Evolutionary conservation across 768 basidiomycete species (phyloP), one percentile per base, ranked within the genome.

Genomic region (Boletus coccyginus): DNA sequence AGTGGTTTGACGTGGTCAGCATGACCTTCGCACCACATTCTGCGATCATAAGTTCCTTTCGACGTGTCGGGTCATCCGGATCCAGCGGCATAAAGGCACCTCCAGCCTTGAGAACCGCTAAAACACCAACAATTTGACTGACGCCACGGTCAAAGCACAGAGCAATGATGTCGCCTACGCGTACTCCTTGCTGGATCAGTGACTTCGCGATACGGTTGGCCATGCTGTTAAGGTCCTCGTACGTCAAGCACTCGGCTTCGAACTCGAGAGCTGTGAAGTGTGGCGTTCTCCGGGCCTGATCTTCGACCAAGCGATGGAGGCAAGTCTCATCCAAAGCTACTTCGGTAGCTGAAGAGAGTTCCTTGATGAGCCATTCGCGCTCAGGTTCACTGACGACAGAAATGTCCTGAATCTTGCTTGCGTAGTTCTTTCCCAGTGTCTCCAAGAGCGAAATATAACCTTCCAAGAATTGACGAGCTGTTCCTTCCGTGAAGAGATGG

Each of bases 91-190:
- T 63, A 3, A 64, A 64, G 2, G 52, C 46, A 9, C 63, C 68
- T 41, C 72, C 72, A 16, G 71, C 66, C 52, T 73, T 73, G 52
- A 73, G 63, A 39, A 73, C 67, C 1, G 71, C 68, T 45, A 73
- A 55, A 21, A 71, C 56, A 38, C 61, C 68, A 14, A 73, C 46
- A 16, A 70, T 60, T 29, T 70, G 68, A 48, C 56, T 61, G 27
- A 70, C 65, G 12, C 68, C 68, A 27, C 68, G 66, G 7, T 70
- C 69, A 40, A 70, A 68, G 52, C 68, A 70, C 17, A 70, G 49
- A 5, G 68, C 62, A 14, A 70, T 53, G 24, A 70, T 54, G 51
- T 68, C 69, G 32, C 69, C 68, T 2, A 46, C 53, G 13, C 48
- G 46, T 0, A 70, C 66, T 33, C 69, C 68, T 10, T 68, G 57